Percentiles rank a stretch among this genome's conserved stretches.
These are phyloP conservation scores for Pisolithus tinctorius DNA, from an alignment of 768 basidiomycete genomes.

Conservation along the genomic window DNA sequence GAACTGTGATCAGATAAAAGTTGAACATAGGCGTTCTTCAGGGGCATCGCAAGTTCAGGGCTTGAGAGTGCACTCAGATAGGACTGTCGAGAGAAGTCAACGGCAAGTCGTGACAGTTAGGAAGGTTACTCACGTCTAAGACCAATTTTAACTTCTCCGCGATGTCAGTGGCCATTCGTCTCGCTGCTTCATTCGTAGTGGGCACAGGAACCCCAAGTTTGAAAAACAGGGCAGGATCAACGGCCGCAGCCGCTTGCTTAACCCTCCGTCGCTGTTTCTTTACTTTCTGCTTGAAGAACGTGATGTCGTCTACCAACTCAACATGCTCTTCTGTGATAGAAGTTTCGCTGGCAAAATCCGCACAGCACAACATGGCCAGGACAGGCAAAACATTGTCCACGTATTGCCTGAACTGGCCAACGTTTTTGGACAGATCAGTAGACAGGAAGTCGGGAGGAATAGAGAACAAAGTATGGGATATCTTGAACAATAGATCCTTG, in stretches of 20 bases:
- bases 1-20: background rate
- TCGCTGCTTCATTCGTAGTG: constrained; percentile 12
- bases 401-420: constrained; percentile 17
- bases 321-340: background rate
- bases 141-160: constrained; percentile 17
- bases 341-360: constrained; percentile 4
- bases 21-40: constrained; percentile 8
- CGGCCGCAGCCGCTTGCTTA: constrained; percentile 2
- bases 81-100: constrained; percentile 9
- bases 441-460: constrained; percentile 14
- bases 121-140: constrained; percentile 20
- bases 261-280: constrained; percentile 18
- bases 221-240: constrained; percentile 26
- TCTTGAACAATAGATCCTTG: constrained; percentile 15
- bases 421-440: constrained; percentile 3
- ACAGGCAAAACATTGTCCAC: constrained; percentile 19
- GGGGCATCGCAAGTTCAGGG: constrained; percentile 6
- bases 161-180: constrained; percentile 10
- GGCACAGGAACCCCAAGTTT: constrained; percentile 25
- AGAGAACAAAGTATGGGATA: constrained; percentile 21
- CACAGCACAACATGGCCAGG: constrained; percentile 11
- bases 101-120: background rate
- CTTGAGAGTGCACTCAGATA: constrained; percentile 18
- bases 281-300: constrained; percentile 19
- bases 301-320: constrained; percentile 1